Percentiles rank a stretch among this genome's conserved stretches.
Conservation (phyloP, 2,329 filamentous ascomycete species). For the Aspergillus persii region DNA sequence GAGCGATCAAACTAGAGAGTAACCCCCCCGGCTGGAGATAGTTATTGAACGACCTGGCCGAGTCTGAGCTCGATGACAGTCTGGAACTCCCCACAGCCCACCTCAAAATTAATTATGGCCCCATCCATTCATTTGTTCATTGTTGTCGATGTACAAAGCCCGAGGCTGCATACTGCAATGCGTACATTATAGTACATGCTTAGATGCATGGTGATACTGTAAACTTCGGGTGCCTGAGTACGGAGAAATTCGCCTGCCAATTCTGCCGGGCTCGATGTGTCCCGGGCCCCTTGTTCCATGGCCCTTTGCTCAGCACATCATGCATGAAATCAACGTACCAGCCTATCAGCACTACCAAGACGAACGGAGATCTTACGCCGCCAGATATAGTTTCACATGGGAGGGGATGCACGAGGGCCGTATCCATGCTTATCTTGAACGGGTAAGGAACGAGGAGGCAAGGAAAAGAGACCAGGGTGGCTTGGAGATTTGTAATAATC, state of each 20-base stretch:
- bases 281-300: background rate
- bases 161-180: background rate
- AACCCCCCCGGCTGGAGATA: background rate
- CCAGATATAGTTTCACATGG: conserved; percentile 17
- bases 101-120: background rate
- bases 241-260: background rate
- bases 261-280: background rate
- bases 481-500: background rate
- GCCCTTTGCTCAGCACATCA: background rate
- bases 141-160: background rate
- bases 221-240: background rate
- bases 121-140: background rate
- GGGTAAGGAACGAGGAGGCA: conserved; percentile 5
- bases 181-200: background rate
- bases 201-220: background rate
- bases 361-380: conserved; percentile 2
- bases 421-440: conserved; percentile 8
- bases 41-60: background rate
- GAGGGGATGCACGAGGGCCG: conserved; percentile 13
- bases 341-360: background rate
- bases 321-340: background rate
- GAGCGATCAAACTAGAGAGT: background rate
- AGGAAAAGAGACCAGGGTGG: background rate
- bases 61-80: background rate
- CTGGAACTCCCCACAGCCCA: conserved; percentile 4